Percentiles rank a stretch among this genome's conserved stretches.
These are phyloP conservation scores for Nakazawaea holstii DNA, from an alignment of 805 yeast species.

Conservation along the genomic window DNA sequence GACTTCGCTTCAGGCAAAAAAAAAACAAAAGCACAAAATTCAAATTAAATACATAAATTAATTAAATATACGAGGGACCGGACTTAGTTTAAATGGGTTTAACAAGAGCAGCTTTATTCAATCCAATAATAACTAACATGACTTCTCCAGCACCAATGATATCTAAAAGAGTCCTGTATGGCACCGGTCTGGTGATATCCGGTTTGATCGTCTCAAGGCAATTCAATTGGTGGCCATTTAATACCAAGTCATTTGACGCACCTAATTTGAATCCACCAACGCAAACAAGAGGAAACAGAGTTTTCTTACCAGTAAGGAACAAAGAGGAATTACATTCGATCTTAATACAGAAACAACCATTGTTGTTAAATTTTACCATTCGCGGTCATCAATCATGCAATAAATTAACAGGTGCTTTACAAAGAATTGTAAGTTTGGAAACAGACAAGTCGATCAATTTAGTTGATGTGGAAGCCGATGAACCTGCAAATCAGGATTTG, in stretches of 20 bases:
- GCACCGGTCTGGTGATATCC: conserved; percentile 4
- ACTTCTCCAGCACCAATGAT: background rate
- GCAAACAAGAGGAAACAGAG: conserved; percentile 28
- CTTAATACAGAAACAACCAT: conserved; percentile 50
- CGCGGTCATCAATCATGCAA: conserved; percentile 60
- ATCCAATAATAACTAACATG: background rate
- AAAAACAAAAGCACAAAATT: too few species aligned
- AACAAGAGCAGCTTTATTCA: background rate
- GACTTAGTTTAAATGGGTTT: too few species aligned
- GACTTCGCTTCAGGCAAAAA: too few species aligned
- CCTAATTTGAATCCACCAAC: conserved; percentile 32
- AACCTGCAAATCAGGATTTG: conserved; percentile 55
- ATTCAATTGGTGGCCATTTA: conserved; percentile 27
- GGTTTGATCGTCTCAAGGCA: conserved; percentile 5
- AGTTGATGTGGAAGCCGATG: conserved; percentile 72
- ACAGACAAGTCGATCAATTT: conserved; percentile 49
- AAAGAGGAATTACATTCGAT: conserved; percentile 55
- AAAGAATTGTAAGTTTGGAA: conserved; percentile 41
- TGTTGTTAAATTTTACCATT: conserved; percentile 66
- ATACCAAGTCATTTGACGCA: conserved; percentile 16
- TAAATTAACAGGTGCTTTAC: conserved; percentile 57
- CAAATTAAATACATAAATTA: too few species aligned
- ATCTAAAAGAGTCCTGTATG: conserved; percentile 4
- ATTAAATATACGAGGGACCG: too few species aligned
- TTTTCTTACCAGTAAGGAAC: conserved; percentile 49